Evolutionary conservation across 192 early-diverging fungal genomes (phyloP).

Genomic region (Entomortierella beljakovae): DNA sequence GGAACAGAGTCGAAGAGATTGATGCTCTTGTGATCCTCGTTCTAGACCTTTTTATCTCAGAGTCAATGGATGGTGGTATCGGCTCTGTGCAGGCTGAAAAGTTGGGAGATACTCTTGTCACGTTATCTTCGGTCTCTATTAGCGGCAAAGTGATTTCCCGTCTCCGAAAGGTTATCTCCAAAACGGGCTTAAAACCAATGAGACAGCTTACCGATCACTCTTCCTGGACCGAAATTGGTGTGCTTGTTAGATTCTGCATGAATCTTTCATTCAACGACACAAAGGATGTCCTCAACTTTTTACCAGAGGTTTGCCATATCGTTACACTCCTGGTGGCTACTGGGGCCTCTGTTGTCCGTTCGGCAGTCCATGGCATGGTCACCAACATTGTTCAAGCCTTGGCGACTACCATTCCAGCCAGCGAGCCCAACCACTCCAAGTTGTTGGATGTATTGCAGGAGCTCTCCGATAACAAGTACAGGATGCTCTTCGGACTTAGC

Average conservation of each 20-base stretch:
- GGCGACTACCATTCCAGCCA: constrained; percentile 69
- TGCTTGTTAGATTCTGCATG: constrained; percentile 87
- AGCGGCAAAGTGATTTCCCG: constrained; percentile 87
- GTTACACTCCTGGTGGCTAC: constrained; percentile 87
- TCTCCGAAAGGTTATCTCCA: constrained; percentile 83
- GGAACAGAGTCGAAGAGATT: constrained; percentile 82
- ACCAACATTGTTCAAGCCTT: constrained; percentile 92
- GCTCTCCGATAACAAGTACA: constrained; percentile 84
- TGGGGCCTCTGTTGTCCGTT: constrained; percentile 85
- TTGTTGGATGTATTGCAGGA: constrained; percentile 74
- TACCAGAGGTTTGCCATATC: constrained; percentile 91
- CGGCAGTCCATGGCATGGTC: constrained; percentile 94
- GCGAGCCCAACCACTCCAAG: constrained; percentile 65
- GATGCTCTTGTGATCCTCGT: constrained; percentile 86
- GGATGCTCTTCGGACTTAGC: constrained; percentile 82
- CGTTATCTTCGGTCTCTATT: constrained; percentile 80
- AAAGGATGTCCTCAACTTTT: constrained; percentile 73
- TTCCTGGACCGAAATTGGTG: constrained; percentile 93
- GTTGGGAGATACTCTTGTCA: constrained; percentile 88
- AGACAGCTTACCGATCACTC: constrained; percentile 82
- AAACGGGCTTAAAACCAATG: constrained; percentile 80
- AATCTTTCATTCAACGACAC: constrained; percentile 92
- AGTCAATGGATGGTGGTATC: constrained; percentile 83
- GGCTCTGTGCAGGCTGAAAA: constrained; percentile 84
- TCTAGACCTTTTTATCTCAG: constrained; percentile 83